Evolutionary conservation across 1,284 basidiomycete species (phyloP), one percentile per base, ranked within the genome.

Genomic region (Paramarasmius palmivorus): DNA sequence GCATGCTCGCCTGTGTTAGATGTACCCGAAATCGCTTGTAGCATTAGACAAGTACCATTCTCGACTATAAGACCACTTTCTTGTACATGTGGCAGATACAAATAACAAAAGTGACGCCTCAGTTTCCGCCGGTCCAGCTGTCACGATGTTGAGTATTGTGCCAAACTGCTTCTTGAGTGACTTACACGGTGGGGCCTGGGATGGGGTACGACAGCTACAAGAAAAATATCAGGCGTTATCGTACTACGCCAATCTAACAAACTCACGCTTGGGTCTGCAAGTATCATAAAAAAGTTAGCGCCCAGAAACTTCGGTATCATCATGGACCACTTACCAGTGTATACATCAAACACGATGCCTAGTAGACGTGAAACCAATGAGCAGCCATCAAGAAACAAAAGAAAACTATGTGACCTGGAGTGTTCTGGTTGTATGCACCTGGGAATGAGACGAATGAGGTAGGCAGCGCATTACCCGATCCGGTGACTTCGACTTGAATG

Each of bases 371-470:
- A 32, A 32, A 12, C 6, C 6, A 6, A 12, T 32, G 6, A n/a
- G n/a, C n/a, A 12, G 29, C 41, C 22, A 25, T 42, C 41, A 20
- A 42, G 9, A 20, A 23, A 22, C 22, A 7, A 22, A 15, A n/a
- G 39, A 25, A 17, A 35, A 35, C 14, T 17, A 25, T 25, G 41
- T 69, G 65, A 57, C 74, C 79, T 34, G 74, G 77, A 14, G 77
- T 81, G 17, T 54, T 64, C 1, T 70, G 59, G 7, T 73, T 77
- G 60, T 82, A 82, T 3, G 79, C 79, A 25, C 73, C 73, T 29
- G 80, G 80, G 73, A 82, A 81, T 3, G 79, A 73, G 9, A 82
- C 79, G 29, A 82, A 73, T 0, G 73, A 71, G 1, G 73, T 75
- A 3, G 78, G 79, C 14, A 76, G 60, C 2, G 73, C 72, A 6